Conservation (phyloP, 352 stramenopile species). For the Phytopythium ostracodes region DNA sequence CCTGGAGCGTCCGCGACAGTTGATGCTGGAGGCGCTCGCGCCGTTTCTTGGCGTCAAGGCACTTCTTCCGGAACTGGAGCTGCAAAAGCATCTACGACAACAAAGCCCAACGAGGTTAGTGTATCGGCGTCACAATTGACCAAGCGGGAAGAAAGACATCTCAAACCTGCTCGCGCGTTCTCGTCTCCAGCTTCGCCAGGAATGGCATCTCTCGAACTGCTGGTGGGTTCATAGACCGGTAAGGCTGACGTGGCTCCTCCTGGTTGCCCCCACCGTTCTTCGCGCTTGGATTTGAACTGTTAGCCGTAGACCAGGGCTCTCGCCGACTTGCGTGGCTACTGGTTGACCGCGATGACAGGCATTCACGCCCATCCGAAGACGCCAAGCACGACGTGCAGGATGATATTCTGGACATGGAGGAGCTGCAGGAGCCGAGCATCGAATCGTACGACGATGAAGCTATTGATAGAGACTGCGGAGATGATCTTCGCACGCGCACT, state of each 20-base stretch:
- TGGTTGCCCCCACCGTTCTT: not conserved
- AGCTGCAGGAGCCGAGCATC: not conserved
- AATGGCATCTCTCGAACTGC: not conserved
- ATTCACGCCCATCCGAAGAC: not conserved
- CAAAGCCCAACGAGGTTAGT: not conserved
- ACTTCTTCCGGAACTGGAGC: conserved; percentile 29
- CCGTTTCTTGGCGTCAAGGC: conserved; percentile 19
- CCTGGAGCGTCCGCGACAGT: conserved; percentile 13
- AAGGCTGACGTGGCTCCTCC: not conserved
- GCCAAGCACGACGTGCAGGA: not conserved
- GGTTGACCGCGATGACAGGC: not conserved
- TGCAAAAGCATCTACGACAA: conserved; percentile 31
- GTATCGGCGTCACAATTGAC: not conserved
- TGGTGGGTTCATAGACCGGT: not conserved
- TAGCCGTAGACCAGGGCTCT: not conserved
- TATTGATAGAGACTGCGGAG: conserved; percentile 10
- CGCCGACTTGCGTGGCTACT: not conserved
- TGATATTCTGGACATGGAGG: conserved; percentile 2
- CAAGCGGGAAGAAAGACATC: no score
- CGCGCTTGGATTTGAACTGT: no score
- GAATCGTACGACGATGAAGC: not conserved
- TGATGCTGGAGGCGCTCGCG: conserved; percentile 22
- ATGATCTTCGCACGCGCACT: conserved; percentile 10
- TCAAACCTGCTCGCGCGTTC: conserved; percentile 11
- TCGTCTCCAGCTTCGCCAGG: conserved; percentile 16